Evolutionary conservation across 2,329 filamentous ascomycete species (phyloP).

Genomic region (Colletotrichum neosansevieriae): DNA sequence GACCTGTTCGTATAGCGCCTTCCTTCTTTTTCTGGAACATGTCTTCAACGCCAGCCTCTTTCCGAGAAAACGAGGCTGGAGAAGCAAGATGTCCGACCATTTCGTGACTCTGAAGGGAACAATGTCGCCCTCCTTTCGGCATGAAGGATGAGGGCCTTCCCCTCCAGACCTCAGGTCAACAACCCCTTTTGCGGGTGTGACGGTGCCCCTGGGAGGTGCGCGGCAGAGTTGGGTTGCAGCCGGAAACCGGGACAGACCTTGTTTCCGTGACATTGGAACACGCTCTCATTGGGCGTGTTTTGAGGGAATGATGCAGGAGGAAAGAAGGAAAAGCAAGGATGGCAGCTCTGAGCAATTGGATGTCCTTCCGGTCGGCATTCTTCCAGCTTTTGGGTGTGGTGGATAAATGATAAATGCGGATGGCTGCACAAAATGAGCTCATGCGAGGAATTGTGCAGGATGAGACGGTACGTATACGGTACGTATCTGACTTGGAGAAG

Average conservation of each 20-base stretch:
- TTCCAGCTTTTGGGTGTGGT: no score
- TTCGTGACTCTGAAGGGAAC: not conserved
- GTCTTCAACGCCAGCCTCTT: constrained; percentile 17
- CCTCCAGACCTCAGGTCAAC: not conserved
- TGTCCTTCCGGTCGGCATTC: not conserved
- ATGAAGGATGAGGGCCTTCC: no score
- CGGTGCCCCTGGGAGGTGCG: constrained; percentile 5
- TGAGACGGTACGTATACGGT: not conserved
- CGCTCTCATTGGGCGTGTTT: constrained; percentile 12
- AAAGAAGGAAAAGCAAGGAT: constrained; percentile 21
- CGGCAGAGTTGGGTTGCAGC: constrained; percentile 34
- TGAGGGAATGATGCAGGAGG: constrained; percentile 4
- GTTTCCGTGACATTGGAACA: constrained; percentile 27
- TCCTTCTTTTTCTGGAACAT: not conserved
- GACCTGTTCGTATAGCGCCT: not conserved
- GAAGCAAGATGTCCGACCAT: not conserved
- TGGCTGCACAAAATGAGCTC: no score
- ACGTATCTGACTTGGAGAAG: not conserved
- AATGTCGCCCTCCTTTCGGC: not conserved
- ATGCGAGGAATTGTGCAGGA: not conserved
- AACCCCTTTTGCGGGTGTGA: constrained; percentile 28
- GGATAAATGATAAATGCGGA: constrained; percentile 6
- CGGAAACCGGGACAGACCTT: constrained; percentile 21
- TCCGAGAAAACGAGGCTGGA: not conserved
- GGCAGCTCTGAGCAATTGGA: constrained; percentile 26